Evolutionary conservation across 805 yeast genomes (phyloP).

Genomic region (Suhomyces sp.): DNA sequence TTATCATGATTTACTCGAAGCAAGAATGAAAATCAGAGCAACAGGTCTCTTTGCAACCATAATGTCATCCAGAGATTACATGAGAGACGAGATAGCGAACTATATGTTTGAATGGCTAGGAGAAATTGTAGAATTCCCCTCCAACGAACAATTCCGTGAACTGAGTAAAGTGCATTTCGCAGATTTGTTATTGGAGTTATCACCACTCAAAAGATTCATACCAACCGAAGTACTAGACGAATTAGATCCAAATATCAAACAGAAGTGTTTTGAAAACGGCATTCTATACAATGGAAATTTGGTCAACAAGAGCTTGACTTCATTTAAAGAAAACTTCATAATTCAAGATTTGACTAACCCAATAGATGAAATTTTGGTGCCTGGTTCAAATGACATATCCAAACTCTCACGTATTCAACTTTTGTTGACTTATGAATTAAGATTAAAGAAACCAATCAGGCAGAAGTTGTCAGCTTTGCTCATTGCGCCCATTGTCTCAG

Average conservation of each 20-base stretch:
- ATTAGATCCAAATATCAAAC: conserved; percentile 14
- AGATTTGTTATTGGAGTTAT: conserved; percentile 1
- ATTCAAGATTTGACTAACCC: conserved; percentile 17
- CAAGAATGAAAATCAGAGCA: conserved; percentile 40
- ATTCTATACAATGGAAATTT: conserved; percentile 25
- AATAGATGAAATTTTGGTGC: conserved; percentile 13
- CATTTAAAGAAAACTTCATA: conserved; percentile 13
- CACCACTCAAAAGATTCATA: not conserved
- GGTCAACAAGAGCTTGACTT: conserved; percentile 21
- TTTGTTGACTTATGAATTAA: conserved; percentile 56
- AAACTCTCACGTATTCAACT: conserved; percentile 55
- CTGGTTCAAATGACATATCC: not conserved
- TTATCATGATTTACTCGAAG: conserved; percentile 23
- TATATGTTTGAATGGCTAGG: conserved; percentile 50
- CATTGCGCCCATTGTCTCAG: conserved; percentile 57
- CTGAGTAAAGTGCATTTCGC: not conserved
- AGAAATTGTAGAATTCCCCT: conserved; percentile 13
- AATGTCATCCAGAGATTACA: conserved; percentile 48
- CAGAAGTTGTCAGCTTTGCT: conserved; percentile 47
- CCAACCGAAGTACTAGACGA: not conserved
- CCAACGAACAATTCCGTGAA: not conserved
- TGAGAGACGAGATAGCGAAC: conserved; percentile 47
- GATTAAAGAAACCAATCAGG: conserved; percentile 56
- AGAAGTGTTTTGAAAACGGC: conserved; percentile 30
- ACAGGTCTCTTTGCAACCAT: conserved; percentile 59